Evolutionary conservation across 768 basidiomycete species (phyloP).

Genomic region (Amanita inopinata): DNA sequence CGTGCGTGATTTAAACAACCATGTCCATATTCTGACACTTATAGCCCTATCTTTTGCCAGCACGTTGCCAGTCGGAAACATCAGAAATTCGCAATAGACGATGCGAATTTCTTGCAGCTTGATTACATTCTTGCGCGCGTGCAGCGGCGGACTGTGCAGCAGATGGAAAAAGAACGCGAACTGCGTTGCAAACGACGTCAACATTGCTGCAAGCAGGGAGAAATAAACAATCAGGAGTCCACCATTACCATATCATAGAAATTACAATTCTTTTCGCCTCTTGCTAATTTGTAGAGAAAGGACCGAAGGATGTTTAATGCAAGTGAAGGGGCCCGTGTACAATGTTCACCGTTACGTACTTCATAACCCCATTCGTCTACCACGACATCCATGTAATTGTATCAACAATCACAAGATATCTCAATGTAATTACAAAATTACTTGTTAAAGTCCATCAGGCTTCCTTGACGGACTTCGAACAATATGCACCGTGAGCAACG

Average conservation of each 20-base stretch:
- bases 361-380: not conserved
- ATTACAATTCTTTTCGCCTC: not conserved
- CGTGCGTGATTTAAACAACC: conserved; percentile 34
- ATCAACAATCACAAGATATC: too few species aligned
- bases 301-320: too few species aligned
- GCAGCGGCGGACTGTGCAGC: conserved; percentile 28
- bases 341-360: not conserved
- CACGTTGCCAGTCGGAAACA: conserved; percentile 69
- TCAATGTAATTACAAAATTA: too few species aligned
- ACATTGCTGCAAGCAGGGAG: not conserved
- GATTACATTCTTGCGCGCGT: conserved; percentile 68
- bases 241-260: not conserved
- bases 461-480: too few species aligned
- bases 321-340: too few species aligned
- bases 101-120: conserved; percentile 68
- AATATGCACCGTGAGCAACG: conserved; percentile 44
- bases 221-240: not conserved
- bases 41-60: conserved; percentile 30
- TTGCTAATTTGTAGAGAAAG: not conserved
- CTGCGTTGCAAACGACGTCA: conserved; percentile 13
- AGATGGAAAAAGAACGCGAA: conserved; percentile 20
- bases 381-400: not conserved
- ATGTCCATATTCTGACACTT: conserved; percentile 6
- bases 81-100: conserved; percentile 70
- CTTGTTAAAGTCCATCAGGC: too few species aligned